A percentile compares a stretch with the other conserved stretches of the same genome.
These are phyloP conservation scores for Talaromyces funiculosus DNA, from an alignment of 2,329 filamentous ascomycete genomes.

Conservation along the genomic window DNA sequence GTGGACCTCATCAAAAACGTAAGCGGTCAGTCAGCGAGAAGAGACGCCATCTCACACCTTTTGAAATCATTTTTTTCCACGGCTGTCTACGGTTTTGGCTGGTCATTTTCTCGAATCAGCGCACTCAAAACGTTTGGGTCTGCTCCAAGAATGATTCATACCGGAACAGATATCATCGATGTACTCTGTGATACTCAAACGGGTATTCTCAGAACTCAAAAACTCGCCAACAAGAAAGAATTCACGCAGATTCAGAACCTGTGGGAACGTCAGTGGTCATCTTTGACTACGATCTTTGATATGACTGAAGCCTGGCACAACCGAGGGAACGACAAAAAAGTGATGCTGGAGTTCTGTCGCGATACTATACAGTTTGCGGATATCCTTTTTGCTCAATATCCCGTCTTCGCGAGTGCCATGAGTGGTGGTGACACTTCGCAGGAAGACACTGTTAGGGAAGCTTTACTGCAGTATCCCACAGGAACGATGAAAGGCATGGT, in stretches of 20 bases:
- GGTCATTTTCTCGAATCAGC: conserved; percentile 52
- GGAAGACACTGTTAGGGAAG: conserved; percentile 40
- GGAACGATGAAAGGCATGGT: conserved; percentile 63
- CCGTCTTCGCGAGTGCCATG: conserved; percentile 70
- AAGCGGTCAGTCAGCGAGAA: conserved; percentile 61
- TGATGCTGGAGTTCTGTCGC: conserved; percentile 88
- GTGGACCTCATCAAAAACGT: conserved; percentile 78
- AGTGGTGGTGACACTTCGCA: conserved; percentile 39
- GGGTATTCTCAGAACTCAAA: conserved; percentile 54
- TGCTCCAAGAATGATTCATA: conserved; percentile 55
- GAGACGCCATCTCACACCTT: conserved; percentile 58
- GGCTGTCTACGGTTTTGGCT: conserved; percentile 52
- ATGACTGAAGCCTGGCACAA: conserved; percentile 80
- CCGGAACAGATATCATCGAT: conserved; percentile 57
- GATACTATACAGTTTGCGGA: conserved; percentile 94
- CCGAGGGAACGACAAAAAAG: conserved; percentile 59
- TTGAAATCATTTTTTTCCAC: conserved; percentile 52
- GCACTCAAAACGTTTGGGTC: conserved; percentile 55
- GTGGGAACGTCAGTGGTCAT: conserved; percentile 81
- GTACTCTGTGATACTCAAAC: conserved; percentile 60
- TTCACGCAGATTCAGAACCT: conserved; percentile 64
- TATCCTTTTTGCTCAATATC: conserved; percentile 75
- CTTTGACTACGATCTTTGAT: conserved; percentile 72
- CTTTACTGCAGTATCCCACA: conserved; percentile 60
- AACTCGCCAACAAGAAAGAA: conserved; percentile 55